Base-by-base conservation (phyloP, 1,284 basidiomycete genomes). In the Ceratobasidium sp. region DNA sequence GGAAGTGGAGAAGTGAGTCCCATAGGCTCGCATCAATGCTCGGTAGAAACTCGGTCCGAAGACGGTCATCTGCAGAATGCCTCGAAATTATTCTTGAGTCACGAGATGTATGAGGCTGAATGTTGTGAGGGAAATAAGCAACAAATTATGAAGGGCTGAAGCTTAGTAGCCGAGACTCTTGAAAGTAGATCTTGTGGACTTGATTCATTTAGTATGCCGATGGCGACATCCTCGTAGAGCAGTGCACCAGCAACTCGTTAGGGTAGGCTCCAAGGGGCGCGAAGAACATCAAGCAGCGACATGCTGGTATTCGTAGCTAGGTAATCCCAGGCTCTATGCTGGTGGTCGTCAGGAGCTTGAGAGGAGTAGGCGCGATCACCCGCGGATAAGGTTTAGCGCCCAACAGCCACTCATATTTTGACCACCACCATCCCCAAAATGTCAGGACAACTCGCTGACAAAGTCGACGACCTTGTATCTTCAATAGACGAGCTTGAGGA, bases 401-500 rank as follows among this genome's bases (percentile, higher is more conserved):
- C 19, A 54, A 22, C 25, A 4, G 11, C 5, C 29, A 15, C 29
- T 7, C 29, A 51, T 0, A 32, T 52, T 54, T 67, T 52, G n/a
- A 32, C 43, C 65, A 37, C 65, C 65, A 52, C 25, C 65, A 17
- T 22, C 46, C 15, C 2, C 43, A 15, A 13, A 9, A 75, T 75
- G 73, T 37, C 62, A 25, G 49, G 56, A 19, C 73, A 65, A 54
- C 62, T 75, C 22, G 11, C 76, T 19, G 78, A 78, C n/a, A 77
- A 64, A 15, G 76, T 77, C 13, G 77, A 78, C 25, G 76, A 74
- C 49, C 32, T 79, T 29, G 64, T 61, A 29, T 69, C 77, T 19
- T 90, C 91, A 0, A 86, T 95, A 22, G 89, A 91, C 74, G 89
- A 89, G 15, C 87, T 95, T 9, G 92, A 94, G 81, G 84, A 86